phyloP scores from a whole-genome alignment of 2,329 filamentous ascomycete species.

The Geosmithia putterillii region DNA sequence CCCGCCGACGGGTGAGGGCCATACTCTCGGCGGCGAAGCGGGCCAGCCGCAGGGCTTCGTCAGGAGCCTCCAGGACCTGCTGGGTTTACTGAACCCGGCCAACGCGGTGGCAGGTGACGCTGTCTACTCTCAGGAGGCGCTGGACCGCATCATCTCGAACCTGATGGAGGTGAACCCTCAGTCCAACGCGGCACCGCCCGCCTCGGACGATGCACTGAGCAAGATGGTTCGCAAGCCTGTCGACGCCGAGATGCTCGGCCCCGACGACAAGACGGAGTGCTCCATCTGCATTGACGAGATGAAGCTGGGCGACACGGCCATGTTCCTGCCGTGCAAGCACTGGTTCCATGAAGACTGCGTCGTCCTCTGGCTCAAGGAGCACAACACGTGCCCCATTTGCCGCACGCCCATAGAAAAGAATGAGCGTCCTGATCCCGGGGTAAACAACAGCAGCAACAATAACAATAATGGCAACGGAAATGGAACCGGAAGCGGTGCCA shows the following conservation, averaged over 20 bases:
- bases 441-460: too few species aligned
- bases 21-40: neutral
- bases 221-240: constrained; percentile 60
- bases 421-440: constrained; percentile 1
- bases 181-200: constrained; percentile 72
- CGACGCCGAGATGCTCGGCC: constrained; percentile 54
- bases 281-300: constrained; percentile 92
- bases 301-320: constrained; percentile 58
- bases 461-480: constrained; percentile 4
- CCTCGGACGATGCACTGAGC: constrained; percentile 61
- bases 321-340: constrained; percentile 74
- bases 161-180: constrained; percentile 75
- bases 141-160: constrained; percentile 78
- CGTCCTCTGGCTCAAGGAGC: constrained; percentile 71
- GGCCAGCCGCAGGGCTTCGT: constrained; percentile 8
- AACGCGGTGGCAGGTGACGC: constrained; percentile 57
- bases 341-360: constrained; percentile 88
- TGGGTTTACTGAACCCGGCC: constrained; percentile 40
- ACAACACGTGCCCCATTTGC: constrained; percentile 86
- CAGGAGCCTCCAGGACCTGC: constrained; percentile 35
- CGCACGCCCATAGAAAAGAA: constrained; percentile 42
- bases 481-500: neutral
- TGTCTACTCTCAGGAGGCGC: constrained; percentile 80
- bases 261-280: constrained; percentile 65
- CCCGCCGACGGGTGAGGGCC: constrained; percentile 5